Conservation (phyloP, 352 stramenopile species). For the Globisporangium carolinianum region DNA sequence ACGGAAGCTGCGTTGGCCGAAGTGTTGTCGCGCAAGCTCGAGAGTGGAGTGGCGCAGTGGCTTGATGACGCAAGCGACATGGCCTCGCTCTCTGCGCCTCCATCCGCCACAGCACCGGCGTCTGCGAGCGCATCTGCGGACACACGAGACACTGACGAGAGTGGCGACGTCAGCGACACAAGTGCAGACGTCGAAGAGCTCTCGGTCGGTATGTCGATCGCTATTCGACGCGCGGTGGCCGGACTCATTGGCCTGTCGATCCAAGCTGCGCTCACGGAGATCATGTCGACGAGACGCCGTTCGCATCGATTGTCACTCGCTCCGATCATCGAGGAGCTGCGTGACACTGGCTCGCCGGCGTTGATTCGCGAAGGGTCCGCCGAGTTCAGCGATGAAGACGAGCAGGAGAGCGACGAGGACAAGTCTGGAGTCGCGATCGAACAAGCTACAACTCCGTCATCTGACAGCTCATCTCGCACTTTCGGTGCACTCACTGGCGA, state of each 20-base stretch:
- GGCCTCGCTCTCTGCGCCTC: no score
- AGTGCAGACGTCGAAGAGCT: conserved; percentile 10
- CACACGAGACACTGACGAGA: no score
- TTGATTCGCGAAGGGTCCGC: conserved; percentile 1
- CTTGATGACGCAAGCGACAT: not conserved
- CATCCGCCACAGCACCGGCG: not conserved
- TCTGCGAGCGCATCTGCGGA: no score
- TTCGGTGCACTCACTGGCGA: conserved; percentile 1
- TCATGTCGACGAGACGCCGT: conserved; percentile 19
- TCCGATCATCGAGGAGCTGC: conserved; percentile 15
- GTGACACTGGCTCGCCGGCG: not conserved
- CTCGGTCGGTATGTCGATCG: conserved; percentile 30
- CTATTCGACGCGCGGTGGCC: conserved; percentile 26
- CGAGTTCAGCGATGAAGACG: not conserved
- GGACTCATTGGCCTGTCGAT: conserved; percentile 37
- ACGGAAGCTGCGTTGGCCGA: conserved; percentile 13
- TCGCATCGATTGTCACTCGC: conserved; percentile 10
- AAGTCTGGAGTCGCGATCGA: not conserved
- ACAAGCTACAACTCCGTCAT: not conserved
- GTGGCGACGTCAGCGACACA: not conserved
- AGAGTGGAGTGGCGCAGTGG: conserved; percentile 9
- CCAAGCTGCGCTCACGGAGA: conserved; percentile 24
- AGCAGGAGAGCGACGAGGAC: not conserved
- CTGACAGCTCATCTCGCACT: no score
- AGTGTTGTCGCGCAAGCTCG: conserved; percentile 8